A percentile compares a stretch with the other conserved stretches of the same genome.
These are phyloP conservation scores for Pyrenochaeta sp. DNA, from an alignment of 2,329 filamentous ascomycete species.

Conservation along the genomic window DNA sequence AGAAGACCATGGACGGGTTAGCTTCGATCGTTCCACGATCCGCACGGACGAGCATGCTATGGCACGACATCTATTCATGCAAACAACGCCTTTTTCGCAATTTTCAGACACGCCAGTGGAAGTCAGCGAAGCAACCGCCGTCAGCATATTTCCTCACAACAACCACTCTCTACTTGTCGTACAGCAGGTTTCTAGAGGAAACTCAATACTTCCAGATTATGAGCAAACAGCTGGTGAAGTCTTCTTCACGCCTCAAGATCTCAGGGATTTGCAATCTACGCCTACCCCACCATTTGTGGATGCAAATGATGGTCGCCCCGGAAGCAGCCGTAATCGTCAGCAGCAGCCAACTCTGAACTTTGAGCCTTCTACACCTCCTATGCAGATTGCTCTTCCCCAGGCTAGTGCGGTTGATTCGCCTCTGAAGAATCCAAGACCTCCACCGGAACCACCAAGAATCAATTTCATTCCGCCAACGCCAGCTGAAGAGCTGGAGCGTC, in stretches of 20 bases:
- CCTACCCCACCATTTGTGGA: constrained; percentile 38
- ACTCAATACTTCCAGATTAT: constrained; percentile 28
- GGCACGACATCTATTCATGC: constrained; percentile 56
- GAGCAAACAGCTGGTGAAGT: constrained; percentile 21
- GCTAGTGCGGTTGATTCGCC: constrained; percentile 60
- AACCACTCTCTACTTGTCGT: constrained; percentile 70
- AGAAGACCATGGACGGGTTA: constrained; percentile 44
- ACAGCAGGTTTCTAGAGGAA: constrained; percentile 55
- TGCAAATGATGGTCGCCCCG: constrained; percentile 19
- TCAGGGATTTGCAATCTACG: constrained; percentile 22
- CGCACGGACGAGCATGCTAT: constrained; percentile 49
- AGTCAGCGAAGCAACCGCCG: constrained; percentile 67
- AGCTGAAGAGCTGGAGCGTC: constrained; percentile 53
- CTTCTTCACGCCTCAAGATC: constrained; percentile 24
- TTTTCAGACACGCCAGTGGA: constrained; percentile 61
- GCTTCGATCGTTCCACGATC: constrained; percentile 47
- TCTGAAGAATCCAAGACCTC: constrained; percentile 64
- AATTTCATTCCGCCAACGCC: constrained; percentile 65
- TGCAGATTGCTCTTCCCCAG: constrained; percentile 33
- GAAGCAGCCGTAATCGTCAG: constrained; percentile 10
- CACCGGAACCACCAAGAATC: constrained; percentile 64
- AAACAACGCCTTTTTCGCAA: constrained; percentile 59
- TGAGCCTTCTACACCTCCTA: constrained; percentile 47
- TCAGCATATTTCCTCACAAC: constrained; percentile 68
- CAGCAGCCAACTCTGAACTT: constrained; percentile 39